Evolutionary conservation across 2,329 filamentous ascomycete species (phyloP), one percentile per base, ranked within the genome.

Genomic region (Fusarium chuoi): DNA sequence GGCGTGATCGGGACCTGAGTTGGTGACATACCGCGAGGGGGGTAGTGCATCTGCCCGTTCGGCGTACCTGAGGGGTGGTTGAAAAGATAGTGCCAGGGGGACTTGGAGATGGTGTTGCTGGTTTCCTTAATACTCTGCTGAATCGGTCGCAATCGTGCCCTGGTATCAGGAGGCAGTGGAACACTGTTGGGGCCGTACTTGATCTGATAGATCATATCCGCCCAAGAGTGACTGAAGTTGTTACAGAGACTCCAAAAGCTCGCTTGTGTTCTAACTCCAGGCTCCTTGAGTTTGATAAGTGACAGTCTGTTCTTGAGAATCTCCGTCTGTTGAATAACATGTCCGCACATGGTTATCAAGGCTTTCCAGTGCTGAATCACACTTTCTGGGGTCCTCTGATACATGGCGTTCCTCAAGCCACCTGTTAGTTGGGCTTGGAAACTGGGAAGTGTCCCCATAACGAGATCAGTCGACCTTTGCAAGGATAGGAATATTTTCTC

Each of bases 81-180:
- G 62, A 83, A 66, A 45, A 87, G 82, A 60, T 88, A 85, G 12
- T 85, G 82, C 89, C 89, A 91, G 0, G 89, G 89, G 1, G 89
- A 90, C 33, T 85, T 83, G 55, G 85, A 88, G 73, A 97, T 96
- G 54, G 92, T 85, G 62, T 90, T 89, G 67, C 89, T 92, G 18
- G 93, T 94, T 79, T 97, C 94, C 80, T 95, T 95, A 79, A 96
- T 92, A 66, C 90, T 91, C 75, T 91, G 91, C 79, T 98, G 95
- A 51, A 98, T 90, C 5, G 94, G 94, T 67, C 92, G 90, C 75
- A 98, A 89, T 61, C 93, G 88, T 33, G 89, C 84, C 79, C 93
- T 91, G 49, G 95, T 92, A 73, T 97, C 93, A 33, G 88, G 84
- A 7, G 89, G 87, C 13, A 92, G 81, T 49, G 87, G 84, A 35